Evolutionary conservation across 2,329 filamentous ascomycete species (phyloP).

Genomic region (Zymoseptoria brevis): DNA sequence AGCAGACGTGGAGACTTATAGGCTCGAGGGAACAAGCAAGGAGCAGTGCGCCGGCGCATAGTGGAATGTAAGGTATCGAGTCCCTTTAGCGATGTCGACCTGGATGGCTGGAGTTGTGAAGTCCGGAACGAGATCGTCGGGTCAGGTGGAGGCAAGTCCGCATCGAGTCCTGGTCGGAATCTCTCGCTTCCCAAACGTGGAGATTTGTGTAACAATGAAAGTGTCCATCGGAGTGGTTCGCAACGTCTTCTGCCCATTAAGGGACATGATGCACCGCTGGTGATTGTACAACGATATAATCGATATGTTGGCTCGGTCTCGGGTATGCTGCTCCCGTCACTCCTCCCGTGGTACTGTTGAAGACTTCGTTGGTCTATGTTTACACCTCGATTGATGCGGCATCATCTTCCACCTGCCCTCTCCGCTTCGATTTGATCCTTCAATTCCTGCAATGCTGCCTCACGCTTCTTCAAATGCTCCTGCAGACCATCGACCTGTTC

Average conservation of each 20-base stretch:
- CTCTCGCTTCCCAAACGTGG: background rate
- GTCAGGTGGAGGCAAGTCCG: background rate
- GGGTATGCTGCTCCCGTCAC: background rate
- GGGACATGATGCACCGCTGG: too few relatives aligned
- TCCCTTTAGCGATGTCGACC: background rate
- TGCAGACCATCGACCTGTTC: constrained; percentile 92
- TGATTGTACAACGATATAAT: background rate
- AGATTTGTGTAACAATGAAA: too few relatives aligned
- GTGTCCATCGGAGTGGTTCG: too few relatives aligned
- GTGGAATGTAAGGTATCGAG: background rate
- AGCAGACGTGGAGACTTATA: background rate
- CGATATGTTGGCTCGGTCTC: background rate
- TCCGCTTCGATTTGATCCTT: constrained; percentile 79
- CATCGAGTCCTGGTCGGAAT: background rate
- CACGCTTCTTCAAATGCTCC: constrained; percentile 66
- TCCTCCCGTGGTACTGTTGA: background rate
- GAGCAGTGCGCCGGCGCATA: background rate
- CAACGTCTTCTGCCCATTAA: too few relatives aligned
- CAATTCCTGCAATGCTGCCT: constrained; percentile 68
- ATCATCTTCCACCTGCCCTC: constrained; percentile 25
- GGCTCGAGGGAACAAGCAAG: background rate
- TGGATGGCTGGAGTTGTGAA: background rate
- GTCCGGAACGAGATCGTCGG: background rate
- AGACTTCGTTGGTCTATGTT: background rate
- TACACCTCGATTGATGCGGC: background rate